These are phyloP conservation scores for Cryphonectria radicalis DNA, from an alignment of 2,329 filamentous ascomycete species.

Conservation along the genomic window DNA sequence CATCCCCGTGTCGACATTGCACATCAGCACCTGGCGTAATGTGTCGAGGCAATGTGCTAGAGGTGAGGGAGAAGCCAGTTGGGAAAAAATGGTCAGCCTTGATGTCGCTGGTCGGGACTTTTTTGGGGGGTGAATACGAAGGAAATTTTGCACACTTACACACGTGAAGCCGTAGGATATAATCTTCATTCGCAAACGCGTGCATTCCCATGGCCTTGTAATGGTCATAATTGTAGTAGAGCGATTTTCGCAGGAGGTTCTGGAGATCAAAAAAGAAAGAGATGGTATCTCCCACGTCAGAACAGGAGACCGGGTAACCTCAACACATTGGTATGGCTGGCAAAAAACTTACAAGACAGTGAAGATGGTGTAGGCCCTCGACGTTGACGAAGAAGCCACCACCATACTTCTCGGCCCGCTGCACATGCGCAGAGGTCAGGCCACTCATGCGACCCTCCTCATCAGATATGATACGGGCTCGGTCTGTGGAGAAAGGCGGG, in stretches of 20 bases:
- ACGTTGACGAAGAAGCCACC: slow-evolving; percentile 63
- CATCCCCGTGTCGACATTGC: slow-evolving; percentile 62
- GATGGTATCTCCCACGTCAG: neutral
- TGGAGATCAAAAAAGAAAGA: slow-evolving; percentile 24
- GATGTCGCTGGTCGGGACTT: neutral
- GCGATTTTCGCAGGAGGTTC: slow-evolving; percentile 62
- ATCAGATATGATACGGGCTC: slow-evolving; percentile 52
- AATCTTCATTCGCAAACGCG: slow-evolving; percentile 59
- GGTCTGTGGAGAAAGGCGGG: slow-evolving; percentile 40
- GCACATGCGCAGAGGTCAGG: slow-evolving; percentile 58
- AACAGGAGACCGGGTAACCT: neutral
- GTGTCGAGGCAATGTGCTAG: slow-evolving; percentile 65
- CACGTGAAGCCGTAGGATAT: slow-evolving; percentile 59
- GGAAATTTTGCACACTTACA: slow-evolving; percentile 57
- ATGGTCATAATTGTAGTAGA: slow-evolving; percentile 64
- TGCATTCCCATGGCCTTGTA: slow-evolving; percentile 55
- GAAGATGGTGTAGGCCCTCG: slow-evolving; percentile 59
- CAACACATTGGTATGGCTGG: neutral
- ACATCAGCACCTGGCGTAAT: slow-evolving; percentile 66
- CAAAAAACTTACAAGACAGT: slow-evolving; percentile 54
- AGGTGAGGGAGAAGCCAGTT: neutral
- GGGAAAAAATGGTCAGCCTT: neutral
- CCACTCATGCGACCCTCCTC: slow-evolving; percentile 55
- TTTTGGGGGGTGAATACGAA: neutral
- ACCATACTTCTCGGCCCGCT: slow-evolving; percentile 58